Base-by-base conservation (phyloP, 2,329 filamentous ascomycete species). In the Colletotrichum incanum region DNA sequence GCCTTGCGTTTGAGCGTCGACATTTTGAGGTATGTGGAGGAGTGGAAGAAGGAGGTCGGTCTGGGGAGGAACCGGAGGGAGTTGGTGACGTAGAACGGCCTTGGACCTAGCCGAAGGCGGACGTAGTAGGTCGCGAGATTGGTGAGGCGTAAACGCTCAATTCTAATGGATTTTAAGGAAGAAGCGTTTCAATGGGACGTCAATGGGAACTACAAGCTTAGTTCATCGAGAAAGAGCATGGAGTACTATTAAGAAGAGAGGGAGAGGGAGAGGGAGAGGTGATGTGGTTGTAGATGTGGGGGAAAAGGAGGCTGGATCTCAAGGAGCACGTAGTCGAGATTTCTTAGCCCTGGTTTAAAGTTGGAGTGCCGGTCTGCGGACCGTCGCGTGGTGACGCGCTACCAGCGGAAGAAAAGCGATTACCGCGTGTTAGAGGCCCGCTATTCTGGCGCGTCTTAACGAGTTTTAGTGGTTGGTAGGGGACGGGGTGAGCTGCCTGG, bases 1-100 rank as follows among this genome's bases (percentile, higher is more conserved):
- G 89, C 88, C 83, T 93, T 93, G 76, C 93, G 91, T 84, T 94
- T 94, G 74, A 90, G 82, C 14, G 87, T 85, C 59, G 87, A 86
- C 87, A 90, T 90, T 67, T 73, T 78, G 45, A 26, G 14, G 49
- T 49, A 43, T 62, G 61, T 23, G 18, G 55, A 65, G 26, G 54
- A 26, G n/a, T 26, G 16, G 34, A 20, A 12, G 4, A 20, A 45
- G 26, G 20, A 49, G 9, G 49, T 37, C 37, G 37, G 37, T 14
- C 7, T 16, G 37, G 26, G 16, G 39, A 41, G 26, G 2, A 9
- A 23, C 26, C 18, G 16, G 23, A 64, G 61, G 65, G 43, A 28
- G 47, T 31, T 28, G 52, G 34, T 59, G 65, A 64, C 43, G 59
- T 60, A 52, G 68, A 34, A 31, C 20, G 41, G 26, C 50, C 50